Percentiles rank a stretch among this genome's conserved stretches.
phyloP scores from a whole-genome alignment of 345 rosid genomes.

The Citrus sinensis region DVS_A1.0 CM039163.1:606501-607000 shows the following conservation, averaged over 20 bases:
- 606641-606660: background rate
- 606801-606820: background rate
- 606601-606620: too few species aligned
- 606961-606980: background rate
- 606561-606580: background rate
- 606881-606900: background rate
- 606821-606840: background rate
- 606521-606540: background rate
- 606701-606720: background rate
- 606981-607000: background rate
- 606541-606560: background rate
- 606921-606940: background rate
- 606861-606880: background rate
- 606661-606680: background rate
- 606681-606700: background rate
- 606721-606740: background rate
- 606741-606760: background rate
- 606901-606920: conserved; percentile 8
- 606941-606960: conserved; percentile 10
- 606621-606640: too few species aligned
- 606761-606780: background rate
- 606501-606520: background rate
- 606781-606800: background rate
- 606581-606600: background rate
- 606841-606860: background rate